A percentile compares a stretch with the other conserved stretches of the same genome.
Conservation (phyloP, 202 grass and related monocot genomes). For the Saccharum hybrid region DNA sequence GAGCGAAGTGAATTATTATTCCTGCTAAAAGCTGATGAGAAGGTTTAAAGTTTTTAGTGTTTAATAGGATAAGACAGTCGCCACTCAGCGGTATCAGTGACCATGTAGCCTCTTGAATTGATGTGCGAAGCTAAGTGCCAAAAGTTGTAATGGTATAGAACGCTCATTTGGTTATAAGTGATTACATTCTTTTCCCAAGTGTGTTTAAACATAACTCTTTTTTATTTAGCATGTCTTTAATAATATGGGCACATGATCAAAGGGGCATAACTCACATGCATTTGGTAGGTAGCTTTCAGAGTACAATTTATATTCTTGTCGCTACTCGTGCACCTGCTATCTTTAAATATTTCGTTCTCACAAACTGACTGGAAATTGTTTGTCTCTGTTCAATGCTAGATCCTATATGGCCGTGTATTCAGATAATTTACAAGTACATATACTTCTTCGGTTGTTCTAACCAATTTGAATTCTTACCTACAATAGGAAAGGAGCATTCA, state of each 20-base stretch:
- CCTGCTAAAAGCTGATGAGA: constrained; percentile 6
- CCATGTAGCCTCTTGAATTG: neutral
- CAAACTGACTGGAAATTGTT: constrained; percentile 40
- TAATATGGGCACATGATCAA: constrained; percentile 40
- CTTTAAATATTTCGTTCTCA: neutral
- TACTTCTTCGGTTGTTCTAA: constrained; percentile 20
- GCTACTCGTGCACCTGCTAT: neutral
- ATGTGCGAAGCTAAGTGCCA: neutral
- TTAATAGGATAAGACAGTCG: neutral
- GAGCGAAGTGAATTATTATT: neutral
- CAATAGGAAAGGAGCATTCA: constrained; percentile 45
- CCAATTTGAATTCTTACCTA: constrained; percentile 21
- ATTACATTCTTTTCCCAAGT: neutral
- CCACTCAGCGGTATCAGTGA: neutral
- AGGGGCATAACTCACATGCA: constrained; percentile 25
- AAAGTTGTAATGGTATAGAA: constrained; percentile 3
- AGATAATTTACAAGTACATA: neutral
- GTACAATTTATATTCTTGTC: constrained; percentile 24
- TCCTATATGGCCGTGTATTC: too few species aligned
- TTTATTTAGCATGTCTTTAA: constrained; percentile 35
- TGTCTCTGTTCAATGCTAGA: constrained; percentile 31
- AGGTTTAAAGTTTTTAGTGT: neutral
- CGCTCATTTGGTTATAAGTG: constrained; percentile 10
- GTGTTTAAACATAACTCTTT: neutral
- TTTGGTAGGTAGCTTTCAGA: constrained; percentile 31